Evolutionary conservation across 805 yeast genomes (phyloP).

Genomic region (Ascoidea rubescens): DNA sequence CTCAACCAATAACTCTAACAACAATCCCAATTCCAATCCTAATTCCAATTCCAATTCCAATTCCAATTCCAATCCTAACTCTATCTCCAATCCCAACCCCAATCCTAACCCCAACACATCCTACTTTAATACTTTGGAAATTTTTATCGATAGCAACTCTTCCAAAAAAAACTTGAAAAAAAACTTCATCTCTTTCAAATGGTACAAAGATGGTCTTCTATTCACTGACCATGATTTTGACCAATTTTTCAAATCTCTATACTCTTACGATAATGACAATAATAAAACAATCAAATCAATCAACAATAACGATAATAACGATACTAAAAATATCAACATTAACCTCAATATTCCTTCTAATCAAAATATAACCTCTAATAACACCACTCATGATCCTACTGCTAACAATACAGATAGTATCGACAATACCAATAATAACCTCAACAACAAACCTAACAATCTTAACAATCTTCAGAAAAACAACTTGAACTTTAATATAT

Average conservation of each 20-base stretch:
- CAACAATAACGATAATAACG: background rate
- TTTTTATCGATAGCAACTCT: too few species aligned
- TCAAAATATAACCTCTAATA: too few species aligned
- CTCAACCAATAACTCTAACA: background rate
- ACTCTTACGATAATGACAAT: background rate
- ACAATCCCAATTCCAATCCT: too few species aligned
- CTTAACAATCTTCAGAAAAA: background rate
- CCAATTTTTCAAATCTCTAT: slow-evolving; percentile 1
- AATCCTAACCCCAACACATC: too few species aligned
- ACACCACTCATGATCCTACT: too few species aligned
- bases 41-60: too few species aligned
- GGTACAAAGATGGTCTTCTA: slow-evolving; percentile 8
- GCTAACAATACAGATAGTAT: background rate
- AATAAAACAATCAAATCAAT: background rate
- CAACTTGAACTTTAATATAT: slow-evolving; percentile 1
- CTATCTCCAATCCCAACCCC: too few species aligned
- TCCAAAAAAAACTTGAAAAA: too few species aligned
- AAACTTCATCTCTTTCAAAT: slow-evolving; percentile 4
- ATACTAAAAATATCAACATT: too few species aligned
- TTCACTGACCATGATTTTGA: slow-evolving; percentile 3
- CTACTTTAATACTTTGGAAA: too few species aligned
- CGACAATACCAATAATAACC: background rate
- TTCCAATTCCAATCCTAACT: too few species aligned
- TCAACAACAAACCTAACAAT: background rate
- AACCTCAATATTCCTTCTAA: too few species aligned